Conservation (phyloP, 2,329 filamentous ascomycete genomes). For the Ascochyta rabiei region DNA sequence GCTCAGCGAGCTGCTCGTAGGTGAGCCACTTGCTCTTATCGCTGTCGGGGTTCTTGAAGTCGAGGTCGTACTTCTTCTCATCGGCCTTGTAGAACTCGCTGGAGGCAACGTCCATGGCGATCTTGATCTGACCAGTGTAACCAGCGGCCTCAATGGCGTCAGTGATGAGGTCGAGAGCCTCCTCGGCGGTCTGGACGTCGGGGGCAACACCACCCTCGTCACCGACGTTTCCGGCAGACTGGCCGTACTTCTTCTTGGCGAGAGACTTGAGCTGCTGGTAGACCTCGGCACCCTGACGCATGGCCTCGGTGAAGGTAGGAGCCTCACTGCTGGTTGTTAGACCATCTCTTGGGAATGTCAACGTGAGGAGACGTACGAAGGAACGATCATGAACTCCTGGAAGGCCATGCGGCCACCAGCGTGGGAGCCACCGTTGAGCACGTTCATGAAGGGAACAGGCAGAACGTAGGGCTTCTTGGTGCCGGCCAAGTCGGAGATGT, state of each 20-base stretch:
- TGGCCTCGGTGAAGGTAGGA: constrained; percentile 90
- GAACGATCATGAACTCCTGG: constrained; percentile 64
- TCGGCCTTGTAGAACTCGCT: constrained; percentile 98
- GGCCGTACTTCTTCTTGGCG: constrained; percentile 99
- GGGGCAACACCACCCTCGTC: constrained; percentile 99
- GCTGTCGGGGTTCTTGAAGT: constrained; percentile 99
- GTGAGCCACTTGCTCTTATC: constrained; percentile 98
- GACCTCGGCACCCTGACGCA: constrained; percentile 95
- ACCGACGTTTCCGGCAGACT: constrained; percentile 97
- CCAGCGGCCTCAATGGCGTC: constrained; percentile 93
- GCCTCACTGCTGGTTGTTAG: constrained; percentile 64
- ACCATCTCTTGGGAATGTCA: constrained; percentile 18
- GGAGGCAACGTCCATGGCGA: constrained; percentile 98
- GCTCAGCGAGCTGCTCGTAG: constrained; percentile 92
- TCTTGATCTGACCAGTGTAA: constrained; percentile 95
- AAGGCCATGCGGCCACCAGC: constrained; percentile 84
- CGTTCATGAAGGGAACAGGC: constrained; percentile 62
- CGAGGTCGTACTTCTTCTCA: constrained; percentile 98
- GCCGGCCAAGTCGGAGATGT: constrained; percentile 61
- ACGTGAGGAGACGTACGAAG: constrained; percentile 45
- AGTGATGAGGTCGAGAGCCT: constrained; percentile 95
- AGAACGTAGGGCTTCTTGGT: constrained; percentile 61
- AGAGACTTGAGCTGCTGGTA: constrained; percentile 97
- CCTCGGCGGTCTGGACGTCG: constrained; percentile 95
- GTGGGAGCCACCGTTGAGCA: constrained; percentile 79